phyloP scores from a whole-genome alignment of 768 basidiomycete genomes.

The Boletellus ananas region DNA sequence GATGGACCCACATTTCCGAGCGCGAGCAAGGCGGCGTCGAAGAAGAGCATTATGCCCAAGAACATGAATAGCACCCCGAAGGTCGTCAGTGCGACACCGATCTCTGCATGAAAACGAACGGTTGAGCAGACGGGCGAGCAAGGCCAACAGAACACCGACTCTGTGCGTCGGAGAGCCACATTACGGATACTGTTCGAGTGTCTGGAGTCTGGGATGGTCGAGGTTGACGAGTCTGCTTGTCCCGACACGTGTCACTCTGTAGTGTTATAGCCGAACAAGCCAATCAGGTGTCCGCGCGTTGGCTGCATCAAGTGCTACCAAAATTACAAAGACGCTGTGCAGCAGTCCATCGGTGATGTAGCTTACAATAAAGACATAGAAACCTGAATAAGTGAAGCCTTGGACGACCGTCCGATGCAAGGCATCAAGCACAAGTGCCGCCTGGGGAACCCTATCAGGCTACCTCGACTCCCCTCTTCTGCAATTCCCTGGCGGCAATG shows the following conservation, averaged over 20 bases:
- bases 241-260: too few relatives aligned
- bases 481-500: constrained; percentile 48
- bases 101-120: constrained; percentile 53
- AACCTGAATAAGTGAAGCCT: constrained; percentile 22
- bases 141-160: constrained; percentile 24
- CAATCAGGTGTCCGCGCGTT: too few relatives aligned
- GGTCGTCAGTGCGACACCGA: constrained; percentile 93
- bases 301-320: too few relatives aligned
- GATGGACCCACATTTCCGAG: constrained; percentile 83
- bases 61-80: constrained; percentile 96
- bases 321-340: constrained; percentile 7
- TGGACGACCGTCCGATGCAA: constrained; percentile 10
- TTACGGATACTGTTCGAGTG: constrained; percentile 11
- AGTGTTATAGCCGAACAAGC: too few relatives aligned
- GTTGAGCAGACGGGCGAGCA: not conserved
- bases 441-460: not conserved
- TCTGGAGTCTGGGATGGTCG: too few relatives aligned
- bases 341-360: constrained; percentile 17
- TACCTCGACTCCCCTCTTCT: constrained; percentile 17
- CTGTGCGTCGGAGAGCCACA: constrained; percentile 57
- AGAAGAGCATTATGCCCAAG: constrained; percentile 92
- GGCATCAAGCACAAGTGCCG: constrained; percentile 19
- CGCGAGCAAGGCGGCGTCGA: constrained; percentile 92
- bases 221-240: too few relatives aligned
- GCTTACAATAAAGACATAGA: constrained; percentile 26